phyloP scores from a whole-genome alignment of 352 stramenopile genomes.

The Globisporangium emineosum region DNA sequence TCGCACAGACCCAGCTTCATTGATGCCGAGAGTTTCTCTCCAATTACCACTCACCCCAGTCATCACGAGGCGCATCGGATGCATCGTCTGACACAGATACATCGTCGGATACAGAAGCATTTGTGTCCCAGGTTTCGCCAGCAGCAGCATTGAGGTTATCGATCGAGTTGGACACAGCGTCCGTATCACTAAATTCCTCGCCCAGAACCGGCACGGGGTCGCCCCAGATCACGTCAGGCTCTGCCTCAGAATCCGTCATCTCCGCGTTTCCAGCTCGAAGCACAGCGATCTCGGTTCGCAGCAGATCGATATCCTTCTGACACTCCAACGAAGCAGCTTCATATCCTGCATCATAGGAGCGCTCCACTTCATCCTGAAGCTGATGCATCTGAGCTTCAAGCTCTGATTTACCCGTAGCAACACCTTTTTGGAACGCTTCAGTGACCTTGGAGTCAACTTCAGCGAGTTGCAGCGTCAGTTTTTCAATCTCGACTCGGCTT shows the following conservation, averaged over 20 bases:
- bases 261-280: slow-evolving; percentile 9
- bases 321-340: slow-evolving; percentile 4
- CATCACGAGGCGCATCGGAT: slow-evolving; percentile 13
- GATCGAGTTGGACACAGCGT: slow-evolving; percentile 16
- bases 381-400: slow-evolving; percentile 3
- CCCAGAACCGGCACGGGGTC: slow-evolving; percentile 17
- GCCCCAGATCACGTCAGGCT: slow-evolving; percentile 18
- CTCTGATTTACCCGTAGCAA: slow-evolving; percentile 8
- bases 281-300: slow-evolving; percentile 25
- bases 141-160: slow-evolving; percentile 11
- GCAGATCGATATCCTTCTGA: slow-evolving; percentile 26
- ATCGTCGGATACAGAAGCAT: slow-evolving; percentile 11
- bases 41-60: slow-evolving; percentile 19
- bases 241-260: slow-evolving; percentile 7
- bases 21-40: neutral
- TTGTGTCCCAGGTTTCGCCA: slow-evolving; percentile 4
- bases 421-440: slow-evolving; percentile 8
- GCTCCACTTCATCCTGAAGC: slow-evolving; percentile 3
- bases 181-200: slow-evolving; percentile 17
- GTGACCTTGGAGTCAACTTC: neutral
- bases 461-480: neutral
- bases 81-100: slow-evolving; percentile 9
- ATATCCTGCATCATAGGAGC: slow-evolving; percentile 1
- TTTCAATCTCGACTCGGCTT: slow-evolving; percentile 1
- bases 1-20: slow-evolving; percentile 1